Percentiles rank a stretch among this genome's conserved stretches.
phyloP scores from a whole-genome alignment of 805 yeast genomes.

The Lachancea waltii region DNA sequence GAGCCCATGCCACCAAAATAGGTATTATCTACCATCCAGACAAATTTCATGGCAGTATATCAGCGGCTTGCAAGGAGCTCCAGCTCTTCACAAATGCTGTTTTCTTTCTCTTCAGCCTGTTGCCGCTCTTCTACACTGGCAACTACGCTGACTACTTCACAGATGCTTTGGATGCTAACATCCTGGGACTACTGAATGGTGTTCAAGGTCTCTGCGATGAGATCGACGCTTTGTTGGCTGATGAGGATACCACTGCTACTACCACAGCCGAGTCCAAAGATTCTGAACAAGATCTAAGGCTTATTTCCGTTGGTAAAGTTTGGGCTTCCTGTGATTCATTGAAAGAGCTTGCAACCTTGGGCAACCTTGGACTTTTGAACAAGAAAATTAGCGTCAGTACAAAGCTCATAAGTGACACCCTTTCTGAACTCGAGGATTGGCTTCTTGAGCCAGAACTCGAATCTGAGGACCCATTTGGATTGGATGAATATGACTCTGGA shows the following conservation, averaged over 20 bases:
- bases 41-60: conserved; percentile 15
- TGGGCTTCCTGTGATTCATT: conserved; percentile 63
- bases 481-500: too few relatives aligned
- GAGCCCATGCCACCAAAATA: conserved; percentile 72
- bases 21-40: conserved; percentile 29
- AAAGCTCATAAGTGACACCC: conserved; percentile 51
- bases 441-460: conserved; percentile 48
- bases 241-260: background rate
- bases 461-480: conserved; percentile 46
- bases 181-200: conserved; percentile 22
- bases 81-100: conserved; percentile 22
- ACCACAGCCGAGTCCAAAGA: conserved; percentile 16
- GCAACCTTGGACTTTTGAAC: conserved; percentile 49
- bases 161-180: conserved; percentile 16
- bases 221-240: conserved; percentile 14
- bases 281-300: conserved; percentile 36
- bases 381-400: conserved; percentile 32
- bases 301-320: conserved; percentile 56
- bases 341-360: conserved; percentile 37
- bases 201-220: conserved; percentile 19
- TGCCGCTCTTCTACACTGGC: conserved; percentile 27
- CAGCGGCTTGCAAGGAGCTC: conserved; percentile 26
- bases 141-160: conserved; percentile 17
- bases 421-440: conserved; percentile 68
- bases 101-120: conserved; percentile 21